Base-by-base conservation (phyloP, 1,139 yeast genomes). In the Zygosaccharomyces pseudobailii region DNA sequence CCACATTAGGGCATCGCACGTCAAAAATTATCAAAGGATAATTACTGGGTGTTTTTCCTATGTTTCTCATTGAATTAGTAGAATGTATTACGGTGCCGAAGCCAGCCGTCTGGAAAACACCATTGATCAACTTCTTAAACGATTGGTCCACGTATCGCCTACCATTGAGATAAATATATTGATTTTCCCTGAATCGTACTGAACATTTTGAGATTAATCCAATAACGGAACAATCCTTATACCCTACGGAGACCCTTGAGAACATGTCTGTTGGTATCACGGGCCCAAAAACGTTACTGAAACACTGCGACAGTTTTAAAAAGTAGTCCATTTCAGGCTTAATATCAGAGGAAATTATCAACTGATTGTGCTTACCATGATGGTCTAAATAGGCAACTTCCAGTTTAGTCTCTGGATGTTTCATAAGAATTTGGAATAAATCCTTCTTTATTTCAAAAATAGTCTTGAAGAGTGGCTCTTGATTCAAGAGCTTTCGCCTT, bases 121-220 rank as follows among this genome's bases (percentile, higher is more conserved):
- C 55, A 55, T 65, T 70, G 4, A 79, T 57, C 0, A 40, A 36
- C 28, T 56, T 64, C 2, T 55, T 40, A 22, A 76, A 55, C 2
- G 55, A 56, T 0, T 51, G 48, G 24, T 66, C 55, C 1, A 49
- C 24, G 9, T 72, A 56, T n/a, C 57, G 61, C 25, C 76, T 61
- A 0, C 72, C 69, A 58, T 82, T 80, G 33, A 79, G 53, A 41
- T 70, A 72, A 0, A 80, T 58, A 48, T 71, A 72, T 56, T 82
- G 87, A 47, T 70, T 66, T 1, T 57, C 56, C 46, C 66, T 72
- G 0, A 73, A 60, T 43, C 68, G 67, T 0, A 62, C 57, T 0
- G 75, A 67, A 2, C 42, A 21, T 19, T 53, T 49, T 2, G 71
- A 64, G 7, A 70, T 57, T 2, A 69, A 38, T 6, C 72, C 71